Evolutionary conservation across 1,284 basidiomycete species (phyloP).

Genomic region (Erythrobasidium hasegawianum): DNA sequence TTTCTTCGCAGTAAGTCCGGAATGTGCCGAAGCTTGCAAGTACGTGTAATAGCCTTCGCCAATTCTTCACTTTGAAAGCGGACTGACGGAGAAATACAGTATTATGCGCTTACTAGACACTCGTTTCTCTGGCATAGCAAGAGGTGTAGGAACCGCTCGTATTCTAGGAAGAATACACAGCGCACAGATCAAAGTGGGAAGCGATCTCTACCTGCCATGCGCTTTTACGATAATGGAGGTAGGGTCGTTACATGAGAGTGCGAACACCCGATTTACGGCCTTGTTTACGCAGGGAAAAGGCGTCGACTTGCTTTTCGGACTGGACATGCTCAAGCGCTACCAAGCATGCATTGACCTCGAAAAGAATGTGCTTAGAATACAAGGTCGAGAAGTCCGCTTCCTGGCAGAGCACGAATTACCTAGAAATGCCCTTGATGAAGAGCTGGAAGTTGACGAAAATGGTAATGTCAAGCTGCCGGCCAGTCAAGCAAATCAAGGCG

Average conservation of each 20-base stretch:
- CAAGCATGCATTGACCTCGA: slow-evolving; percentile 91
- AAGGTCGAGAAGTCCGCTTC: slow-evolving; percentile 79
- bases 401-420: slow-evolving; percentile 91
- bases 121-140: slow-evolving; percentile 82
- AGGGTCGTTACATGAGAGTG: slow-evolving; percentile 36
- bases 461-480: slow-evolving; percentile 43
- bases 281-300: slow-evolving; percentile 65
- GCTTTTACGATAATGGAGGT: slow-evolving; percentile 95
- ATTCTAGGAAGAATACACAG: slow-evolving; percentile 92
- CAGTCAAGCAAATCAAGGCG: slow-evolving; percentile 38
- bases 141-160: slow-evolving; percentile 92
- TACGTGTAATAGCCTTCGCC: slow-evolving; percentile 55
- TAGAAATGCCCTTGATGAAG: slow-evolving; percentile 48
- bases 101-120: slow-evolving; percentile 90
- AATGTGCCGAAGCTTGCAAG: slow-evolving; percentile 89
- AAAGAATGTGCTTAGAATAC: slow-evolving; percentile 81
- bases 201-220: slow-evolving; percentile 73
- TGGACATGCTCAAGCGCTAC: slow-evolving; percentile 98
- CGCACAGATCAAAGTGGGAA: slow-evolving; percentile 82
- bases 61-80: no score
- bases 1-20: slow-evolving; percentile 80
- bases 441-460: slow-evolving; percentile 47
- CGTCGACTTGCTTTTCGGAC: slow-evolving; percentile 88
- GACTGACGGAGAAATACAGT: no score
- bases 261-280: no score